Conservation (phyloP, 305 asterid genomes). For the Fraxinus sp. region DNA sequence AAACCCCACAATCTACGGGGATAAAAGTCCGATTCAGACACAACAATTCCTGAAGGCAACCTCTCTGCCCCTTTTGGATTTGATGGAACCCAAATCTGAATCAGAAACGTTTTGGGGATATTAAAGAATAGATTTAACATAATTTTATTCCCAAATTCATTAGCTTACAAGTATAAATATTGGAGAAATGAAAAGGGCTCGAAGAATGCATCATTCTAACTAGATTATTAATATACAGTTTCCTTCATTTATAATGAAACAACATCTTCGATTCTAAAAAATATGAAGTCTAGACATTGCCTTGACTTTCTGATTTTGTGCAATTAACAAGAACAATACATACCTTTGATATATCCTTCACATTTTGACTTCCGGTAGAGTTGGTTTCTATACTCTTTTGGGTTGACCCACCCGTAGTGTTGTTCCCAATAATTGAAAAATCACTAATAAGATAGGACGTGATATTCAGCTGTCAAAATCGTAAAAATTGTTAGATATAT, state of each 20-base stretch:
- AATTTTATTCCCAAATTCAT: not conserved
- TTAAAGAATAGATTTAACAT: not conserved
- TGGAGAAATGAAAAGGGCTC: not conserved
- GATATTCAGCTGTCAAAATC: conserved; percentile 54
- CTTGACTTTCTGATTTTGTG: not conserved
- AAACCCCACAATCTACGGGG: conserved; percentile 74
- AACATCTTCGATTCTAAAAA: not conserved
- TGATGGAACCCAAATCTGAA: conserved; percentile 78
- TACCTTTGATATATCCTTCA: conserved; percentile 56
- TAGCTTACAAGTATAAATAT: not conserved
- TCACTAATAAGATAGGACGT: conserved; percentile 45
- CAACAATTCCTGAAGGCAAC: conserved; percentile 69
- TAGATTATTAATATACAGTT: not conserved
- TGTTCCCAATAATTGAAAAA: conserved; percentile 32
- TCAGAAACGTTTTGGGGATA: conserved; percentile 12
- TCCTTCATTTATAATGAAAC: not conserved
- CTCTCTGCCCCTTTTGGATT: conserved; percentile 86
- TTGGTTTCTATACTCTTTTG: conserved; percentile 22
- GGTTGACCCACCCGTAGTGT: conserved; percentile 27
- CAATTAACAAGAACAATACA: conserved; percentile 16
- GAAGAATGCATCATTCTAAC: not conserved
- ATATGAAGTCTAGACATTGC: not conserved
- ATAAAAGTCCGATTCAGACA: conserved; percentile 59
- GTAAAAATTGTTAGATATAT: not conserved
- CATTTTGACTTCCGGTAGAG: conserved; percentile 27